These are phyloP conservation scores for Euphorbia lathyris DNA, from an alignment of 345 rosid genomes.

Conservation along the genomic window DNA sequence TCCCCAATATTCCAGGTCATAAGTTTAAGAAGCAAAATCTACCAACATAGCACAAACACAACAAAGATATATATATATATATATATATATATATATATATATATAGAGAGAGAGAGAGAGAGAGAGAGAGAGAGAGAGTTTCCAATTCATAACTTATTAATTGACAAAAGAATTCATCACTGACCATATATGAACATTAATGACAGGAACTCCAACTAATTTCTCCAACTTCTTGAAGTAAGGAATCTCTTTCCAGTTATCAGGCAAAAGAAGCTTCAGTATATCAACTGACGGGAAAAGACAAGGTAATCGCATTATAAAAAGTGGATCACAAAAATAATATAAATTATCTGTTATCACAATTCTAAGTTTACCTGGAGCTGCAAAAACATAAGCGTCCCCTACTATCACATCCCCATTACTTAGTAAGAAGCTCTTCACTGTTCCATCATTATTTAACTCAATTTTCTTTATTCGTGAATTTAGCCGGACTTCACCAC, in stretches of 20 bases:
- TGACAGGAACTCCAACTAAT: constrained; percentile 94
- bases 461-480: constrained; percentile 82
- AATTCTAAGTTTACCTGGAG: constrained; percentile 60
- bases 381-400: constrained; percentile 82
- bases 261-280: constrained; percentile 84
- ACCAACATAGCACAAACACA: no score
- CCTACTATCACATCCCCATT: constrained; percentile 66
- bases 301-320: constrained; percentile 19
- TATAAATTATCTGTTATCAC: not conserved
- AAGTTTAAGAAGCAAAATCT: no score
- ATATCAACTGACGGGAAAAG: constrained; percentile 61
- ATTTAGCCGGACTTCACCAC: constrained; percentile 78
- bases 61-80: no score
- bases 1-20: no score
- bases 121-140: no score
- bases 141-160: not conserved
- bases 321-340: not conserved
- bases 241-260: constrained; percentile 70
- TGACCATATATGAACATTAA: constrained; percentile 95
- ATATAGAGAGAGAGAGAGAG: no score
- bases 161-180: constrained; percentile 32
- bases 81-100: no score
- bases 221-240: constrained; percentile 87
- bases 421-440: constrained; percentile 64
- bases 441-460: constrained; percentile 72